Percentiles rank a stretch among this genome's conserved stretches.
These are phyloP conservation scores for Chenopodium quinoa DNA, from an alignment of 148 eudicot species.

Conservation along the genomic window DNA sequence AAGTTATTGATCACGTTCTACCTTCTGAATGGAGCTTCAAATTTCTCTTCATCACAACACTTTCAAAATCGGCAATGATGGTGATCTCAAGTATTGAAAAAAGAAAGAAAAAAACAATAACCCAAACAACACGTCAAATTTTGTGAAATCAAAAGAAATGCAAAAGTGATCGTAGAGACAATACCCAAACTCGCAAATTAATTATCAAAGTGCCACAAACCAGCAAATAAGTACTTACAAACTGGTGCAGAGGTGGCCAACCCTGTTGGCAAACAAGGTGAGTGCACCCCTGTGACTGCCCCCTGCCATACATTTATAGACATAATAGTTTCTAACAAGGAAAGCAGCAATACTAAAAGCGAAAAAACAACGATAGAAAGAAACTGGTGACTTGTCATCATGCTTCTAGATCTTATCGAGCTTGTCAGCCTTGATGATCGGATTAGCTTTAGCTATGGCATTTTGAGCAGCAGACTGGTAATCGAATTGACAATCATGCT, in stretches of 20 bases:
- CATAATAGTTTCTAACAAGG: slow-evolving; percentile 24
- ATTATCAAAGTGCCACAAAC: slow-evolving; percentile 8
- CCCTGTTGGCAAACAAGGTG: slow-evolving; percentile 8
- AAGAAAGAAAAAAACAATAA: neutral
- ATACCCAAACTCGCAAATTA: neutral
- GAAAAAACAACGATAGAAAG: slow-evolving; percentile 6
- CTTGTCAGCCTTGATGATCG: slow-evolving; percentile 46
- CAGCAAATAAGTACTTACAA: slow-evolving; percentile 24
- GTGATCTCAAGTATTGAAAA: neutral
- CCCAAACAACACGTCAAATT: neutral
- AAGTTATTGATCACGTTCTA: neutral
- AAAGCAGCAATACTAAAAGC: slow-evolving; percentile 21
- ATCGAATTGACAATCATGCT: slow-evolving; percentile 38
- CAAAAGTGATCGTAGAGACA: neutral
- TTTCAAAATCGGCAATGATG: neutral
- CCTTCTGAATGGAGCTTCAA: neutral
- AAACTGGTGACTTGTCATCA: slow-evolving; percentile 12
- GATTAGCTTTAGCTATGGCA: slow-evolving; percentile 41
- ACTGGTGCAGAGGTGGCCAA: slow-evolving; percentile 15
- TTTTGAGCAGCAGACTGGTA: slow-evolving; percentile 31
- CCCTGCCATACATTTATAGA: slow-evolving; percentile 26
- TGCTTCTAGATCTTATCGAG: slow-evolving; percentile 42
- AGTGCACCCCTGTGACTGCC: slow-evolving; percentile 17
- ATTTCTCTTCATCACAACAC: neutral
- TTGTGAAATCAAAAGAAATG: neutral